Evolutionary conservation across 2,329 filamentous ascomycete genomes (phyloP).

Genomic region (Apiospora malaysiana): DNA sequence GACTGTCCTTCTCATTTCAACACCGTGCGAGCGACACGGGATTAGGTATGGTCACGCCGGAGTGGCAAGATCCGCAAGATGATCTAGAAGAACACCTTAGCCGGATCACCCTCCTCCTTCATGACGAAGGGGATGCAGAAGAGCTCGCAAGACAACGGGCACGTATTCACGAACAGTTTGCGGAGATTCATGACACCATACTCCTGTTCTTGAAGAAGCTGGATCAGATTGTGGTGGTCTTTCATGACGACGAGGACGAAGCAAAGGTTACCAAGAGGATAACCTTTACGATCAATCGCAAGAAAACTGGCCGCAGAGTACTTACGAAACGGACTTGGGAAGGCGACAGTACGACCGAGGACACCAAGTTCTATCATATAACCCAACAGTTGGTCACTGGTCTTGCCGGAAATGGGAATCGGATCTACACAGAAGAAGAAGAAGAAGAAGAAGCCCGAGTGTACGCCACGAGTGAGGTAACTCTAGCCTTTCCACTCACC

Average conservation of each 20-base stretch:
- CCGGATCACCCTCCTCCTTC: constrained; percentile 46
- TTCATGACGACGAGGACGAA: constrained; percentile 32
- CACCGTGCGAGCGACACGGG: constrained; percentile 48
- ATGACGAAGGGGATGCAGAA: constrained; percentile 34
- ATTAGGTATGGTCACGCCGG: constrained; percentile 56
- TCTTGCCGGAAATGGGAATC: constrained; percentile 22
- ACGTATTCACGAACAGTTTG: constrained; percentile 42
- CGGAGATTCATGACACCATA: constrained; percentile 44
- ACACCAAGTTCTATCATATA: not conserved
- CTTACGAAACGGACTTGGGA: not conserved
- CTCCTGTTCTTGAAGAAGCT: constrained; percentile 52
- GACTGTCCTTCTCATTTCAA: constrained; percentile 51
- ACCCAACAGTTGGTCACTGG: not conserved
- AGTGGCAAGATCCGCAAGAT: constrained; percentile 41
- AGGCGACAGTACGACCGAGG: not conserved
- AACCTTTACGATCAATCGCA: not conserved
- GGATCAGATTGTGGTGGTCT: constrained; percentile 37
- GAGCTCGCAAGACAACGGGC: constrained; percentile 29
- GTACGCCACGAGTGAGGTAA: constrained; percentile 36
- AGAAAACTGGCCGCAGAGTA: not conserved
- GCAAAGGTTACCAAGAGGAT: not conserved
- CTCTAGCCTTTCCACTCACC: constrained; percentile 54
- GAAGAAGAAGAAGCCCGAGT: not conserved
- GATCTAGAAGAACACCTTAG: constrained; percentile 32
- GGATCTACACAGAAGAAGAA: not conserved